These are phyloP conservation scores for Mycogone perniciosa DNA, from an alignment of 2,329 filamentous ascomycete genomes.

Conservation along the genomic window DNA sequence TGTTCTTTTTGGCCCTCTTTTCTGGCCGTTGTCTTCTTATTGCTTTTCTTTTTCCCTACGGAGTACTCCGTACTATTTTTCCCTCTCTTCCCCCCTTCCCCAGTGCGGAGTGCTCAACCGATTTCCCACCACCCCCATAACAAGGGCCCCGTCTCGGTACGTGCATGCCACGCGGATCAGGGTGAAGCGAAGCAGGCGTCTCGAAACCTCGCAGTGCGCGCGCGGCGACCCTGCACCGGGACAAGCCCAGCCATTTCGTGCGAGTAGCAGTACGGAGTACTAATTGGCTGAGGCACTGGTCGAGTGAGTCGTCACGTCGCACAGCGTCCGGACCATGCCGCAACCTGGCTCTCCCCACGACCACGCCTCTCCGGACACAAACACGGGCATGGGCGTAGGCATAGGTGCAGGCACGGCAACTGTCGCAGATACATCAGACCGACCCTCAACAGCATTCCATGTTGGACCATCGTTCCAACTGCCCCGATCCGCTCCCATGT, in stretches of 20 bases:
- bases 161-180: constrained; percentile 44
- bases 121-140: no score
- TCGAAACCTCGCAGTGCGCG: constrained; percentile 26
- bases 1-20: no score
- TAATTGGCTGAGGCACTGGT: not conserved
- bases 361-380: constrained; percentile 27
- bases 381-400: not conserved
- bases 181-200: constrained; percentile 31
- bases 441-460: not conserved
- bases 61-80: no score
- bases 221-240: constrained; percentile 2
- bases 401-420: not conserved
- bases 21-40: no score
- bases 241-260: constrained; percentile 11
- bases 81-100: no score
- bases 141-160: not conserved
- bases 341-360: constrained; percentile 44
- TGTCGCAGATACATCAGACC: not conserved
- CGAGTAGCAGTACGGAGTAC: constrained; percentile 15
- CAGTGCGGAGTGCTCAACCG: no score
- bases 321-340: constrained; percentile 43
- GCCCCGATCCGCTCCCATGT: constrained; percentile 10
- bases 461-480: constrained; percentile 1
- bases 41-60: no score
- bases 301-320: constrained; percentile 18